A percentile compares a stretch with the other conserved stretches of the same genome.
These are phyloP conservation scores for Cyphellophora europaea DNA, from an alignment of 2,329 filamentous ascomycete species.

Conservation along the genomic window DNA sequence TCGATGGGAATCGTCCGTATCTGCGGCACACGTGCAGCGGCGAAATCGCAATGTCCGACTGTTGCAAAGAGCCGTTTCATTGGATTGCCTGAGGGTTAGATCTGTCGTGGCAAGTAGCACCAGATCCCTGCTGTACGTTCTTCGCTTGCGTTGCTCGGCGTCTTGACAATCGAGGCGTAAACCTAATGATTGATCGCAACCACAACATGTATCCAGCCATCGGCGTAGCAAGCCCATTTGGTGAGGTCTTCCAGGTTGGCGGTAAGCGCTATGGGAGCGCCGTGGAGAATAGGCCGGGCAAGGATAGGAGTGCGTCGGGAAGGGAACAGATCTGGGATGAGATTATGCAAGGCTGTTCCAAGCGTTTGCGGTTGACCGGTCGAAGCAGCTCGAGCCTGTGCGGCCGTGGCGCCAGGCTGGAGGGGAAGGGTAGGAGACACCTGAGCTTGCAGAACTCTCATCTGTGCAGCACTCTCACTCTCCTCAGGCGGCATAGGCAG, in stretches of 20 bases:
- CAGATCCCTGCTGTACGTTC: too few relatives aligned
- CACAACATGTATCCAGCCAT: conserved; percentile 83
- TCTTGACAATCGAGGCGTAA: too few relatives aligned
- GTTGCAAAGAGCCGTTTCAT: too few relatives aligned
- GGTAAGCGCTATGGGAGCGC: conserved; percentile 68
- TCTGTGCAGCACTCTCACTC: conserved; percentile 35
- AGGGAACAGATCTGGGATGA: conserved; percentile 77
- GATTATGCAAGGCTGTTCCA: conserved; percentile 63
- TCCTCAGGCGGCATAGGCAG: conserved; percentile 58
- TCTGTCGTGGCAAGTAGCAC: too few relatives aligned
- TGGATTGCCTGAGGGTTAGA: too few relatives aligned
- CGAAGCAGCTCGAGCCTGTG: conserved; percentile 17
- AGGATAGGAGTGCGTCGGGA: conserved; percentile 75
- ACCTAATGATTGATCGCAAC: conserved; percentile 37
- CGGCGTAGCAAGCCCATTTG: conserved; percentile 73
- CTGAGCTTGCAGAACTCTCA: conserved; percentile 68
- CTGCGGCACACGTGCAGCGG: too few relatives aligned
- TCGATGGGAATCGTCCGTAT: too few relatives aligned
- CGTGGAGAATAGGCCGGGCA: conserved; percentile 78
- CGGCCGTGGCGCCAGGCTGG: conserved; percentile 13
- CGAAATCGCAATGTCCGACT: too few relatives aligned
- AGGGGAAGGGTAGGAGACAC: conserved; percentile 43
- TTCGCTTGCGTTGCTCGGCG: too few relatives aligned
- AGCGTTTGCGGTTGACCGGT: conserved; percentile 53
- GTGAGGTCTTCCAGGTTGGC: conserved; percentile 77